Percentiles rank a stretch among this genome's conserved stretches.
These are phyloP conservation scores for Botrytis byssoidea DNA, from an alignment of 2,329 filamentous ascomycete species.

Conservation along the genomic window DNA sequence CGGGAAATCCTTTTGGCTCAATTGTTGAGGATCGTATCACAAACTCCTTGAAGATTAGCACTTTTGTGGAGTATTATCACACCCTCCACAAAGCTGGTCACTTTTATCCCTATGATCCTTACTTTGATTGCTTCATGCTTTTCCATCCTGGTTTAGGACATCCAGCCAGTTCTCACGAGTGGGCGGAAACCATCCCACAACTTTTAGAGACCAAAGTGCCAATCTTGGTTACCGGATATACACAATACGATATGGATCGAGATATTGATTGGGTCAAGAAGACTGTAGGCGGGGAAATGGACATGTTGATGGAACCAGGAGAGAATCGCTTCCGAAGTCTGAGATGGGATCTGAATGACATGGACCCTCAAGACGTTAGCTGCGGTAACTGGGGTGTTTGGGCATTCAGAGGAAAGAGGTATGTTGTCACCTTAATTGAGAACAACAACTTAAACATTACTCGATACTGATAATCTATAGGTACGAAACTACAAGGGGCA, in stretches of 20 bases:
- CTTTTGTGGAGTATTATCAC: conserved; percentile 97
- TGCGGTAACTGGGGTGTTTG: conserved; percentile 97
- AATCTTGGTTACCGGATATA: conserved; percentile 93
- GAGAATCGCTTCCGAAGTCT: conserved; percentile 94
- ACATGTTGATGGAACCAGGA: conserved; percentile 84
- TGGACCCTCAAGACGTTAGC: conserved; percentile 89
- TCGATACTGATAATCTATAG: conserved; percentile 28
- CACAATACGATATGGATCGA: conserved; percentile 88
- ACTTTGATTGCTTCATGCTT: conserved; percentile 95
- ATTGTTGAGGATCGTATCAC: conserved; percentile 89
- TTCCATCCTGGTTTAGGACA: conserved; percentile 97
- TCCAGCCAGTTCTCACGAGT: conserved; percentile 89
- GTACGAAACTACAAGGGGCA: conserved; percentile 39
- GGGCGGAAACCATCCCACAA: conserved; percentile 85
- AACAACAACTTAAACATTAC: background rate
- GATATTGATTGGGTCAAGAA: conserved; percentile 89
- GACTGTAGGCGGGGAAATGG: conserved; percentile 85
- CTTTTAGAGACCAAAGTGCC: conserved; percentile 94
- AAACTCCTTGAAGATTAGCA: conserved; percentile 91
- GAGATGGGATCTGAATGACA: conserved; percentile 94
- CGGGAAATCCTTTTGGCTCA: conserved; percentile 88
- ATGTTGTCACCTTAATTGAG: conserved; percentile 38
- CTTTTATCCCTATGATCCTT: conserved; percentile 94
- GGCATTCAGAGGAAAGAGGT: conserved; percentile 97
- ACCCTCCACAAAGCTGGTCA: conserved; percentile 87